Percentiles rank a stretch among this genome's conserved stretches.
These are phyloP conservation scores for Fusarium sp. DNA, from an alignment of 2,329 filamentous ascomycete species.

Conservation along the genomic window DNA sequence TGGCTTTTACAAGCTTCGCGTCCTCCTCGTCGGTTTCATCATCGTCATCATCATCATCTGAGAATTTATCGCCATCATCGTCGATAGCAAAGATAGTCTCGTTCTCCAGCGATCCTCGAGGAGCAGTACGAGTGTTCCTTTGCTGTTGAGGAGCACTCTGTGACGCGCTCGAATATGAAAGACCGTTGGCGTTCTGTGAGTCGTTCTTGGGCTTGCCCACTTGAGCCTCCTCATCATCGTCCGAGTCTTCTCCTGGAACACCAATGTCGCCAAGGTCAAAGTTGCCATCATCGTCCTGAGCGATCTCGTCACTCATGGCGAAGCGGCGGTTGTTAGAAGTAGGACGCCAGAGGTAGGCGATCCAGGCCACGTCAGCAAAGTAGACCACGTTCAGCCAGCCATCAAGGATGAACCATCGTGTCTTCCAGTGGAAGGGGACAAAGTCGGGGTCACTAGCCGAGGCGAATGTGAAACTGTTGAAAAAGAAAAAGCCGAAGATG, in stretches of 20 bases:
- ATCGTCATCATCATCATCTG: slow-evolving; percentile 76
- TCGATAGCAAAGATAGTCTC: slow-evolving; percentile 98
- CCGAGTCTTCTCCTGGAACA: slow-evolving; percentile 74
- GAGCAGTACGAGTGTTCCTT: slow-evolving; percentile 56
- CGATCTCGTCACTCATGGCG: slow-evolving; percentile 99
- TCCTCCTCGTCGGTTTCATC: slow-evolving; percentile 72
- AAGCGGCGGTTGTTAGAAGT: slow-evolving; percentile 97
- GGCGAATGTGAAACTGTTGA: slow-evolving; percentile 96
- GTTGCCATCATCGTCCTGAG: slow-evolving; percentile 94
- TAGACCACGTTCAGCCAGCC: slow-evolving; percentile 98
- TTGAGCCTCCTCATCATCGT: slow-evolving; percentile 69
- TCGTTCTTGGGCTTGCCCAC: slow-evolving; percentile 58
- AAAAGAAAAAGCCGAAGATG: slow-evolving; percentile 98
- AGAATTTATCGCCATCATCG: slow-evolving; percentile 86
- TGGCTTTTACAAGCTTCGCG: slow-evolving; percentile 67
- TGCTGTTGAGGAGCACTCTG: slow-evolving; percentile 47
- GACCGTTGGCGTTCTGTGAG: slow-evolving; percentile 46
- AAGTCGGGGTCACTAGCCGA: slow-evolving; percentile 88
- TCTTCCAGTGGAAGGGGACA: slow-evolving; percentile 97
- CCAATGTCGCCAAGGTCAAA: slow-evolving; percentile 97
- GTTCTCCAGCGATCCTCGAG: slow-evolving; percentile 77
- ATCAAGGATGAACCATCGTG: slow-evolving; percentile 95
- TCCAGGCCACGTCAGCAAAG: slow-evolving; percentile 90
- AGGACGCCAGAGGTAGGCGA: slow-evolving; percentile 96
- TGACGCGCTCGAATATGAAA: slow-evolving; percentile 45